A percentile compares a stretch with the other conserved stretches of the same genome.
Conservation (phyloP, 192 early-diverging fungal species). For the Tieghemiomyces parasiticus region DNA sequence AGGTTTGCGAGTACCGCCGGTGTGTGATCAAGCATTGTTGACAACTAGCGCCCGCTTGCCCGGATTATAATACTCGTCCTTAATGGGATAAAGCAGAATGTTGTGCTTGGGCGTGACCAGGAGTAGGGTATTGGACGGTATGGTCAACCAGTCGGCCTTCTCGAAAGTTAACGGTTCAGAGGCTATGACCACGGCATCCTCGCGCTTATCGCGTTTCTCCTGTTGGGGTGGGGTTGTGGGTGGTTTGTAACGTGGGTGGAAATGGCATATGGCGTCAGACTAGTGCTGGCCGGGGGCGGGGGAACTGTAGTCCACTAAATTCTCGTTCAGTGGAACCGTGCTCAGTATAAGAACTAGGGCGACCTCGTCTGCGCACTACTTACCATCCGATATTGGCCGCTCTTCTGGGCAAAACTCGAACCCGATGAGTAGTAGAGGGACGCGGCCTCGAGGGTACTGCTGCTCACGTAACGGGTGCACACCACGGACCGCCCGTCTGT, state of each 20-base stretch:
- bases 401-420: conserved; percentile 43
- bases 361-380: too few species aligned
- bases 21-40: conserved; percentile 7
- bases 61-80: conserved; percentile 42
- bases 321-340: too few species aligned
- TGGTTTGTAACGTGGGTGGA: too few species aligned
- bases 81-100: conserved; percentile 56
- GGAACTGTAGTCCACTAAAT: too few species aligned
- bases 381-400: conserved; percentile 57
- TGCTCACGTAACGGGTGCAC: conserved; percentile 61
- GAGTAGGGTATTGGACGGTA: conserved; percentile 58
- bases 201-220: conserved; percentile 41
- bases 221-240: too few species aligned
- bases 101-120: conserved; percentile 64
- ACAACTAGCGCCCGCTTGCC: conserved; percentile 11
- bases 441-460: conserved; percentile 46
- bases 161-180: conserved; percentile 71
- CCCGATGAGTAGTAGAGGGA: conserved; percentile 70
- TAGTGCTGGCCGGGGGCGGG: too few species aligned
- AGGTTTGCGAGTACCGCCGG: too few species aligned
- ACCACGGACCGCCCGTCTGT: conserved; percentile 65
- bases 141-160: conserved; percentile 63
- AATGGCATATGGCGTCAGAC: too few species aligned
- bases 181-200: conserved; percentile 68
- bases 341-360: too few species aligned